Evolutionary conservation across 768 basidiomycete species (phyloP).

Genomic region (Pleurotus eryngii): DNA sequence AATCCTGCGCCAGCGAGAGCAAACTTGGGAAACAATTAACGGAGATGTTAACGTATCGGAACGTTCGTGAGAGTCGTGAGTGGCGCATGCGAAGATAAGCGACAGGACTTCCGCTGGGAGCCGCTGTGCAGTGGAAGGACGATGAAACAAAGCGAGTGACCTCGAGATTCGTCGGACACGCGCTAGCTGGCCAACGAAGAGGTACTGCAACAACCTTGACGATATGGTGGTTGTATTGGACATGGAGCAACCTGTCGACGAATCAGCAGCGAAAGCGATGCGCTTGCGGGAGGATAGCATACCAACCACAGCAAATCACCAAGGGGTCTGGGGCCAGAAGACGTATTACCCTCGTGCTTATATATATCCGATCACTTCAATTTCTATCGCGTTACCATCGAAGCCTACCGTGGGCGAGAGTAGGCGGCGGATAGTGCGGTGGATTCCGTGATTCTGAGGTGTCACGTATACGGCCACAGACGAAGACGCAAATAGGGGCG

Average conservation of each 20-base stretch:
- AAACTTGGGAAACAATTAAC: slow-evolving; percentile 44
- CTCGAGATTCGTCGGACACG: slow-evolving; percentile 17
- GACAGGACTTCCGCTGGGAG: slow-evolving; percentile 37
- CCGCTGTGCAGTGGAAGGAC: slow-evolving; percentile 10
- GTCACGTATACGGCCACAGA: background rate
- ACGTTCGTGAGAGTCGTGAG: slow-evolving; percentile 22
- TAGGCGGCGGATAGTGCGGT: slow-evolving; percentile 2
- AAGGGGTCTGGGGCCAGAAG: slow-evolving; percentile 1
- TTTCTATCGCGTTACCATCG: background rate
- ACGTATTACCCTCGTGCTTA: slow-evolving; percentile 1
- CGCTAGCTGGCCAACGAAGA: slow-evolving; percentile 12
- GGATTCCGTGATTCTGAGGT: background rate
- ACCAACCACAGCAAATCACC: slow-evolving; percentile 5
- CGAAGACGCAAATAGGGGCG: background rate
- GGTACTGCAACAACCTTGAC: slow-evolving; percentile 4
- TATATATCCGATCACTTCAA: slow-evolving; percentile 6
- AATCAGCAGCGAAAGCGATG: background rate
- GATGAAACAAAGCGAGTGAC: slow-evolving; percentile 8
- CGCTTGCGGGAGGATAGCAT: too few relatives aligned
- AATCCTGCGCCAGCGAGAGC: slow-evolving; percentile 46
- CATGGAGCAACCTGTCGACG: background rate
- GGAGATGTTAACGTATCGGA: slow-evolving; percentile 24
- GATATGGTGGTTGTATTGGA: slow-evolving; percentile 1
- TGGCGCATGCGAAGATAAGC: slow-evolving; percentile 28
- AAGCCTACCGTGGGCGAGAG: slow-evolving; percentile 3